phyloP scores from a whole-genome alignment of 169 alveolate species.

The Plasmodium coatneyi region DNA sequence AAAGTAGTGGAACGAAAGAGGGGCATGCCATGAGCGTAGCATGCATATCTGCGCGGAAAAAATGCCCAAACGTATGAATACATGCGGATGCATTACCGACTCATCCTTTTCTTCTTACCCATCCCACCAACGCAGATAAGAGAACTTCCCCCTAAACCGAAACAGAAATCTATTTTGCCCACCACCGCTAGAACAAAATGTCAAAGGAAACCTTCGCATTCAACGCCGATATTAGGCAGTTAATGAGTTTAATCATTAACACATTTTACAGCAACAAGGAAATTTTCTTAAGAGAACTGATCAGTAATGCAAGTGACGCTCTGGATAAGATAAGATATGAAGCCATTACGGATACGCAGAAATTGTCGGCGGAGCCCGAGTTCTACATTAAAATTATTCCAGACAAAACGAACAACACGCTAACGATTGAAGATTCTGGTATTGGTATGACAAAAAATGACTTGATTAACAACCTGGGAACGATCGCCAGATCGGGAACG shows the following conservation, averaged over 20 bases:
- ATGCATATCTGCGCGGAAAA: background rate
- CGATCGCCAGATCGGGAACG: slow-evolving; percentile 99
- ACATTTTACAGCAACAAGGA: slow-evolving; percentile 99
- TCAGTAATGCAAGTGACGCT: slow-evolving; percentile 99
- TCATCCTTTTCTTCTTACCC: background rate
- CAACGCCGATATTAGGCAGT: slow-evolving; percentile 99
- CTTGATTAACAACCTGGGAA: slow-evolving; percentile 97
- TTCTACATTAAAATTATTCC: slow-evolving; percentile 96
- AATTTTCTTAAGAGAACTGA: slow-evolving; percentile 98
- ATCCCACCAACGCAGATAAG: background rate
- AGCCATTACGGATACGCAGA: slow-evolving; percentile 97
- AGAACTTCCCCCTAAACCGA: background rate
- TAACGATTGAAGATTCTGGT: slow-evolving; percentile 98
- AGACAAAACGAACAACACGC: slow-evolving; percentile 96
- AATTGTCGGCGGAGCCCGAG: slow-evolving; percentile 93
- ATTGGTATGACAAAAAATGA: slow-evolving; percentile 99
- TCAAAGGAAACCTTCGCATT: slow-evolving; percentile 95
- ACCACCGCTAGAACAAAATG: slow-evolving; percentile 1
- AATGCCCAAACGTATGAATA: background rate
- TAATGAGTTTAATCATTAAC: slow-evolving; percentile 98
- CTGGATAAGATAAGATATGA: slow-evolving; percentile 98
- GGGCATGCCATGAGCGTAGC: too few relatives aligned
- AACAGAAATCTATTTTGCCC: background rate
- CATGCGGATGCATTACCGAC: background rate
- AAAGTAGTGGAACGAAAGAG: background rate